Evolutionary conservation across 2,329 filamentous ascomycete genomes (phyloP).

Genomic region (Taxawa tesnikishii): DNA sequence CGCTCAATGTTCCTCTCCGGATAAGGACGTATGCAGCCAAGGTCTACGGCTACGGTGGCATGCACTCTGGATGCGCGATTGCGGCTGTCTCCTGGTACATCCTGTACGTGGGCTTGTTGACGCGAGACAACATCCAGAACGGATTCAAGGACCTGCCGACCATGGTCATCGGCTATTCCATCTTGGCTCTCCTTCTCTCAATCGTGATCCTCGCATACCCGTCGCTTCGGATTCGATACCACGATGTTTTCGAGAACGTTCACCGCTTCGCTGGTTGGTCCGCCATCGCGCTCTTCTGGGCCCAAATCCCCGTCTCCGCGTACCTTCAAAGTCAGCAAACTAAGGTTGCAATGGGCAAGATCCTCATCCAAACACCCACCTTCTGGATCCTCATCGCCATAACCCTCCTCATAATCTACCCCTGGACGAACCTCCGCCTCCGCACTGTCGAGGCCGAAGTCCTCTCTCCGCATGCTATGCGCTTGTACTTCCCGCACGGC

Average conservation of each 20-base stretch:
- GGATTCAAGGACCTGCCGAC: not conserved
- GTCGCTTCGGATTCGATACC: constrained; percentile 45
- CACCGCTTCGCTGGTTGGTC: constrained; percentile 65
- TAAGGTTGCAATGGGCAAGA: constrained; percentile 16
- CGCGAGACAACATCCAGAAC: constrained; percentile 11
- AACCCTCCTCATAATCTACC: constrained; percentile 53
- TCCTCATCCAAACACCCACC: constrained; percentile 32
- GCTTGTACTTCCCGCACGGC: constrained; percentile 56
- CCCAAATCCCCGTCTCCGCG: constrained; percentile 43
- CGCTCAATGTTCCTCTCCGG: constrained; percentile 2
- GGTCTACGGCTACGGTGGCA: constrained; percentile 24
- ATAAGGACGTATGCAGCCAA: constrained; percentile 2
- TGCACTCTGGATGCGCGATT: constrained; percentile 24
- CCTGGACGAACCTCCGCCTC: constrained; percentile 60
- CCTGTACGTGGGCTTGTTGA: constrained; percentile 22
- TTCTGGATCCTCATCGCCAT: constrained; percentile 59
- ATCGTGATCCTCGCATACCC: constrained; percentile 56
- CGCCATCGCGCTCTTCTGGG: constrained; percentile 53
- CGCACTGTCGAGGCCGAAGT: constrained; percentile 54
- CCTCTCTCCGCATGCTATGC: constrained; percentile 60
- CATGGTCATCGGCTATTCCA: constrained; percentile 43
- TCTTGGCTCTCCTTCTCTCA: constrained; percentile 43
- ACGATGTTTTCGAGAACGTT: constrained; percentile 57
- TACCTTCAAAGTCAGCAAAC: constrained; percentile 24
- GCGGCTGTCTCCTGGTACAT: constrained; percentile 30